A percentile compares a stretch with the other conserved stretches of the same genome.
Conservation (phyloP, 768 basidiomycete genomes). For the Gelatoporia subvermispora region DNA sequence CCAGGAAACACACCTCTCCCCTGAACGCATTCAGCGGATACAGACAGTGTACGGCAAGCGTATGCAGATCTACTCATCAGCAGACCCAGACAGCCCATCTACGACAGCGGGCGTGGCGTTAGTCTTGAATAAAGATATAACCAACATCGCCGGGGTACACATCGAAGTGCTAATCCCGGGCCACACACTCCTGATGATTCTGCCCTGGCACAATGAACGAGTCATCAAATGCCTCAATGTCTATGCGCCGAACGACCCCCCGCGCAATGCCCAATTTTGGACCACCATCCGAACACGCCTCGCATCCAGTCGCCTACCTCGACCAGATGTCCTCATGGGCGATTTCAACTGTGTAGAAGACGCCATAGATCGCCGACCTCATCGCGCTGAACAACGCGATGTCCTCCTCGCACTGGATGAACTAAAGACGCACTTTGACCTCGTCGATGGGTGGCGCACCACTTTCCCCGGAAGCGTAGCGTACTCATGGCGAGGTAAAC, state of each 20-base stretch:
- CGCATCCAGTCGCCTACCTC: neutral
- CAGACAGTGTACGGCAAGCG: neutral
- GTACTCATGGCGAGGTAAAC: too few relatives aligned
- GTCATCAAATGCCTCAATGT: slow-evolving; percentile 25
- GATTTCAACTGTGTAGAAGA: slow-evolving; percentile 42
- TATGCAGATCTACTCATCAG: neutral
- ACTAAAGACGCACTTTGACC: neutral
- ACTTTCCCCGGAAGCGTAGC: slow-evolving; percentile 1
- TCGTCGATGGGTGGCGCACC: slow-evolving; percentile 1
- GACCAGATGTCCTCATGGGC: slow-evolving; percentile 31
- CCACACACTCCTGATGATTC: neutral
- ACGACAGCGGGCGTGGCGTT: neutral
- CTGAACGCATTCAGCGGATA: neutral
- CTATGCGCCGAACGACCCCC: slow-evolving; percentile 30
- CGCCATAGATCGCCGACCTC: slow-evolving; percentile 30
- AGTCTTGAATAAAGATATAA: neutral
- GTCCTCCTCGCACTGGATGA: neutral
- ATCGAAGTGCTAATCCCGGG: slow-evolving; percentile 1
- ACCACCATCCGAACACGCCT: slow-evolving; percentile 4
- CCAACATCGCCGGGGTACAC: neutral
- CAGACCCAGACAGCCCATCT: neutral
- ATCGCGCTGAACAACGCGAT: slow-evolving; percentile 10
- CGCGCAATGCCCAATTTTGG: slow-evolving; percentile 29
- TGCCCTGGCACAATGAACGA: neutral
- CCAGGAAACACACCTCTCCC: slow-evolving; percentile 14